Base-by-base conservation (phyloP, 495 filamentous ascomycete species). In the Penicillium flavigenum region DNA sequence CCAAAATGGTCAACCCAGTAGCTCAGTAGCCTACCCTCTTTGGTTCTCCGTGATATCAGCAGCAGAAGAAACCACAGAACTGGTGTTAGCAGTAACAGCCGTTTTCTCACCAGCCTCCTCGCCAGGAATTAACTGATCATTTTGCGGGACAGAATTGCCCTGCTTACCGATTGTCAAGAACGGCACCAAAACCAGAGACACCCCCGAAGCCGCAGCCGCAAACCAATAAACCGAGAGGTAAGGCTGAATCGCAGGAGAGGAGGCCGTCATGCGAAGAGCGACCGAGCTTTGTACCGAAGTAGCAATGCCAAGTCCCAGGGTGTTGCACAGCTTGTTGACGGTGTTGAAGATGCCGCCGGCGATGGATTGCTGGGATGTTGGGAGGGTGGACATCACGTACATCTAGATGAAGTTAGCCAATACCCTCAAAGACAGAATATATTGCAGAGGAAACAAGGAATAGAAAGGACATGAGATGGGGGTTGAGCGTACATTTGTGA, bases 401-500 rank as follows among this genome's bases (percentile, higher is more conserved):
- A 68, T 68, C 64, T 67, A 43, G 12, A 20, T 16, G 20, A 44
- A 12, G 34, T 61, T 41, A 61, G 56, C 42, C 9, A 55, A 7
- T 26, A 27, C 20, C 36, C 36, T 12, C 27, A 46, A 34, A 51
- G 3, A 44, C 11, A 5, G 12, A 8, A 10, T 2, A 20, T 31
- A 39, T 9, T 17, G 36, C 36, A 17, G 16, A 38, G 0, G 0
- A 12, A 5, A 12, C 27, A 4, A 1, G 57, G 6, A 17, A 31
- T 47, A 12, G 27, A 17, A 38, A 41, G n/a, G n/a, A 12, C 3
- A 17, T 1, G 0, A 12, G 6, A 17, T 1, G 0, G 5, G 16
- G 16, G 36, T 16, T 17, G 12, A 2, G 54, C 67, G 19, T 56
- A 76, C 70, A 54, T 86, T 86, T 2, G 82, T 79, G 7, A 87